A percentile compares a stretch with the other conserved stretches of the same genome.
phyloP scores from a whole-genome alignment of 2,329 filamentous ascomycete genomes.

The Calonectria multiphialidica region DNA sequence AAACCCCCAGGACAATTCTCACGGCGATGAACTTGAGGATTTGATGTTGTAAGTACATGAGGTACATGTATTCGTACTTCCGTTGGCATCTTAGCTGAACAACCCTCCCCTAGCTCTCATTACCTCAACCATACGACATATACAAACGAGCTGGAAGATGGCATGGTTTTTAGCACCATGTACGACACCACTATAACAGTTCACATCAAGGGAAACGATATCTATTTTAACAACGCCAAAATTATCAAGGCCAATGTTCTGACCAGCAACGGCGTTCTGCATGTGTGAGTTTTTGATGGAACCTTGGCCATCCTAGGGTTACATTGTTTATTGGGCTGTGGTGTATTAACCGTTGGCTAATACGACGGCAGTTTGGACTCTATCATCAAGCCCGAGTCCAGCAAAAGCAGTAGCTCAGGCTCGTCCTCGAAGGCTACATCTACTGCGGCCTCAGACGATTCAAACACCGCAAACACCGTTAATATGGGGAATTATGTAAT shows the following conservation, averaged over 20 bases:
- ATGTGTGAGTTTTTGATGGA: constrained; percentile 25
- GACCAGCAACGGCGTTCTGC: constrained; percentile 37
- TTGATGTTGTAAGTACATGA: constrained; percentile 26
- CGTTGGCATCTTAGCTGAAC: neutral
- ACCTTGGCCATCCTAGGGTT: neutral
- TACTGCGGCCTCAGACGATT: neutral
- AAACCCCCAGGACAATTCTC: constrained; percentile 22
- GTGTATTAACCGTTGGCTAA: neutral
- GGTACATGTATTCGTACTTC: too few species aligned
- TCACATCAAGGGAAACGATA: constrained; percentile 25
- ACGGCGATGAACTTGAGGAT: constrained; percentile 18
- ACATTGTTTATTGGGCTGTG: neutral
- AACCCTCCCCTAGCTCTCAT: constrained; percentile 19
- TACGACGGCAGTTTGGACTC: constrained; percentile 1
- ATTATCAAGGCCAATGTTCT: constrained; percentile 36
- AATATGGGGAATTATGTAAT: neutral
- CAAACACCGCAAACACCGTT: neutral
- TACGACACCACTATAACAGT: constrained; percentile 32
- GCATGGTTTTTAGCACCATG: constrained; percentile 28
- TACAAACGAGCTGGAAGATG: constrained; percentile 31
- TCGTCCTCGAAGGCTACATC: constrained; percentile 11
- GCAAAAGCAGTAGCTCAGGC: neutral
- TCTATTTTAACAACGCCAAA: constrained; percentile 41
- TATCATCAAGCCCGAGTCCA: constrained; percentile 14
- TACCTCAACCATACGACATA: constrained; percentile 37